These are phyloP conservation scores for Lyophyllum semitale DNA, from an alignment of 768 basidiomycete genomes.

Conservation along the genomic window DNA sequence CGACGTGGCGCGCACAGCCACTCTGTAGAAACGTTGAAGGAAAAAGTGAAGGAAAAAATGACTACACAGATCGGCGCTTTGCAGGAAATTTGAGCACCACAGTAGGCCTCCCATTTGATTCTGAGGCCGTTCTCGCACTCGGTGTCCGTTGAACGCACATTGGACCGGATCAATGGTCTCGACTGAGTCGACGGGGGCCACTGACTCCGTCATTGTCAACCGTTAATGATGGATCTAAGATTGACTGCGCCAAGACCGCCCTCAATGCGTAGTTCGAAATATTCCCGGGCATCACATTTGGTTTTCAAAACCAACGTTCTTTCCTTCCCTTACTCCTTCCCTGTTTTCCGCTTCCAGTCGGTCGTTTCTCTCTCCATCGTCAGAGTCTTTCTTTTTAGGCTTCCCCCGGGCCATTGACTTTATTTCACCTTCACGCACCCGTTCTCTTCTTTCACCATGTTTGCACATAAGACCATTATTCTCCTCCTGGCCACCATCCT, in stretches of 20 bases:
- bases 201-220: no score
- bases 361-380: constrained; percentile 18
- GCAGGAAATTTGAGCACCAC: no score
- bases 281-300: background rate
- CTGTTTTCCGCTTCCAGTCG: constrained; percentile 12
- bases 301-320: background rate
- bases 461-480: constrained; percentile 20
- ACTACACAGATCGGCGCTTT: no score
- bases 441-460: constrained; percentile 22
- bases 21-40: no score
- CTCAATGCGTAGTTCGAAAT: background rate
- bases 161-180: no score
- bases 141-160: no score
- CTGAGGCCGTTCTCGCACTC: no score
- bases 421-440: constrained; percentile 7
- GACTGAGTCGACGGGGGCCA: no score
- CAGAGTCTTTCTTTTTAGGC: constrained; percentile 17
- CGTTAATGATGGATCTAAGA: constrained; percentile 1
- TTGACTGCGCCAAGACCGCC: background rate
- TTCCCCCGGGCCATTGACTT: constrained; percentile 12
- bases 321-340: background rate
- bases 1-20: no score
- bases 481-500: constrained; percentile 24
- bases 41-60: no score
- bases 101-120: no score